Evolutionary conservation across 208 protist species (phyloP), one percentile per base, ranked within the genome.

Genomic region (Leishmania guyanensis): DNA sequence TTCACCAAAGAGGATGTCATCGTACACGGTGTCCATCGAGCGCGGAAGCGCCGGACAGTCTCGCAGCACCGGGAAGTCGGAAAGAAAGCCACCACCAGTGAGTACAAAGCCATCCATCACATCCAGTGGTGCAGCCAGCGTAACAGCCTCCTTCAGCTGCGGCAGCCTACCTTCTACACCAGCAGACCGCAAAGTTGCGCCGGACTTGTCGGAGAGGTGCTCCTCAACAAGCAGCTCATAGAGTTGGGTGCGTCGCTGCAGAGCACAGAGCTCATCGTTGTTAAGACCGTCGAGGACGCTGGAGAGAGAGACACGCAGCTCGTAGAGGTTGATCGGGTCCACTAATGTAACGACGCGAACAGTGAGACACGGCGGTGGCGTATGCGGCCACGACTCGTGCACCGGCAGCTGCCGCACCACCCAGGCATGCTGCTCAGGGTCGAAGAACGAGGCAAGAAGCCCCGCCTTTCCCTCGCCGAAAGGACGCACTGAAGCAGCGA

Each of bases 401-500:
- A 92, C 66, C 1, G 86, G 85, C 29, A 79, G 50, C 48, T 91
- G 92, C 20, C 86, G 66, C 62, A 95, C 90, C 3, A 92, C 83
- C 92, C 92, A 95, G 2, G 71, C 66, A 65, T 89, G 86, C 62
- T 76, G 73, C 68, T 85, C 85, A 0, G 84, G 84, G 58, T 92
- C 81, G 83, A 89, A 93, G 77, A 90, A 92, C 62, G 90, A 93
- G n/a, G 88, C 82, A 1, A 92, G 58, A 4, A 95, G 71, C 4
- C 86, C 92, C 14, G 88, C 83, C 29, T 81, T 75, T 14, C 86
- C 81, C 12, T 81, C 85, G 8, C 73, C 62, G 29, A 77, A 73
- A 20, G 78, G 75, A 29, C 81, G 78, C 26, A 92, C 78, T 54
- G 78, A 79, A 12, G 79, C 88, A 1, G 83, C 77, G 2, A 95